Conservation (phyloP, 176 grass and related monocot genomes). For the Phoenix dactylifera region DNA sequence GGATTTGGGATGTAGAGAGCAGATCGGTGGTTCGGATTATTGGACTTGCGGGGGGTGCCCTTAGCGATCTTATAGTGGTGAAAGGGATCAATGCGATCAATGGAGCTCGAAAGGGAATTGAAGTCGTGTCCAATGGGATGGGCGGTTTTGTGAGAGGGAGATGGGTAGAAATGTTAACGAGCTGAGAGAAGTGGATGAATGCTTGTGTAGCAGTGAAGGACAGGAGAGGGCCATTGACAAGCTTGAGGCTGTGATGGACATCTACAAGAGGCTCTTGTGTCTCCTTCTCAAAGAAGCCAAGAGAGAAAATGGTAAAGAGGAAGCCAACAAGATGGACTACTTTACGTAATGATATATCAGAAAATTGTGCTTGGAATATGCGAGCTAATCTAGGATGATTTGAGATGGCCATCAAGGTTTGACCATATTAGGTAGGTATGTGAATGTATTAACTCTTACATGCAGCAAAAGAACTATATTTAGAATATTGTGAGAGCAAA, state of each 20-base stretch:
- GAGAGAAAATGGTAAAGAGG: too few species aligned
- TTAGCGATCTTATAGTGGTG: neutral
- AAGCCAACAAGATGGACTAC: too few species aligned
- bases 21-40: neutral
- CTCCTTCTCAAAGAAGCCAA: constrained; percentile 13
- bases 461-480: too few species aligned
- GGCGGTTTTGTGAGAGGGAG: constrained; percentile 1
- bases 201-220: neutral
- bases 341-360: too few species aligned
- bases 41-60: too few species aligned
- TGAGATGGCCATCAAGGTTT: too few species aligned
- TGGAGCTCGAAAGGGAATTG: neutral
- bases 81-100: neutral
- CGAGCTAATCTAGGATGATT: too few species aligned
- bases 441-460: too few species aligned
- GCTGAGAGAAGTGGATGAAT: neutral
- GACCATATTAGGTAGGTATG: too few species aligned
- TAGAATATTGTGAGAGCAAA: too few species aligned
- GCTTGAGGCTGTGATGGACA: neutral
- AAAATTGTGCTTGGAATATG: too few species aligned
- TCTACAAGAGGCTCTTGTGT: constrained; percentile 11
- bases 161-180: neutral
- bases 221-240: constrained; percentile 7
- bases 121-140: neutral
- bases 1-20: constrained; percentile 5